Evolutionary conservation across 1,284 basidiomycete genomes (phyloP), one percentile per base, ranked within the genome.

Genomic region (Austroboletus niveus): DNA sequence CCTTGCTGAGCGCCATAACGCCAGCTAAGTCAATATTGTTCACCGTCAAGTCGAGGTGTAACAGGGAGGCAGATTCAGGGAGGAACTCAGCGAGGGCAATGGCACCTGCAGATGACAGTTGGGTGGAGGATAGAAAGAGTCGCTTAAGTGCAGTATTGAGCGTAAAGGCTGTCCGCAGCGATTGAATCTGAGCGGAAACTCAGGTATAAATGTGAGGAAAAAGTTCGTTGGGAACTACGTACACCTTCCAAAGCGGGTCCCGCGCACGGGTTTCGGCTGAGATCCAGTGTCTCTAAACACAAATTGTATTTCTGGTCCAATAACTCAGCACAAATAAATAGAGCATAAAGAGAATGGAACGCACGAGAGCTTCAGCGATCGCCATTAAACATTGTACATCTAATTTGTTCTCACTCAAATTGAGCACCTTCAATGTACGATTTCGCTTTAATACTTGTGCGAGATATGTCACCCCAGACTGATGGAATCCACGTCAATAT

Each of bases 21-120:
- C 92, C 94, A 0, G 94, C 94, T 32, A 95, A 79, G 60, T 94
- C 93, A 39, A 98, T 76, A 6, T 77, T 73, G 67, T 95, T 95
- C 60, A 79, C 72, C 0, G 92, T 94, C 29, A 95, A 74, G 68
- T 94, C 92, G 44, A 98, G 82, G 68, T 98, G 94, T 0, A 98
- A 77, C 5, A 98, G 77, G 0, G 87, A 89, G 27, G 79, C 81
- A 1, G 92, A 89, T 66, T 98, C 94, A 0, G 94, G 94, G 4
- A 98, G 78, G 74, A 98, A 98, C 71, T 98, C 95, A 4, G 96
- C 96, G 1, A 99, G 81, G 0, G 93, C 91, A 53, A 99, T 97
- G 0, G 96, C 95, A 4, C 92, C 94, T 2, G 89, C 78, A 0
- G 92, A 90, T 0, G 82, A 84, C 60, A 99, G 78, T 6, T 80